Evolutionary conservation across 768 basidiomycete species (phyloP).

Genomic region (Rhizopogon salebrosus): DNA sequence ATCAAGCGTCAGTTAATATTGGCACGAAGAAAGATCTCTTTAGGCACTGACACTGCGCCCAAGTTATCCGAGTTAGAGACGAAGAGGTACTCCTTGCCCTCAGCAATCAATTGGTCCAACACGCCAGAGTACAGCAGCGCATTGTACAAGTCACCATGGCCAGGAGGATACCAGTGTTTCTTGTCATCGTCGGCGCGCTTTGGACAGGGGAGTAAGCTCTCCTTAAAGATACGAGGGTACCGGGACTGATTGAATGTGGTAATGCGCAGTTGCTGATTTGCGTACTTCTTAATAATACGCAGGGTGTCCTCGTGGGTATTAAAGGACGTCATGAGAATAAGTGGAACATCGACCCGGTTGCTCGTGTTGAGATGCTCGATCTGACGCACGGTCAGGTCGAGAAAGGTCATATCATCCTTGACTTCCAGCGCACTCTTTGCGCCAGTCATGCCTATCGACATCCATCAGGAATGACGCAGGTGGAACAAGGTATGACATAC

Average conservation of each 20-base stretch:
- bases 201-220: slow-evolving; percentile 60
- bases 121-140: slow-evolving; percentile 67
- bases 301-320: slow-evolving; percentile 77
- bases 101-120: slow-evolving; percentile 63
- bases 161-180: slow-evolving; percentile 72
- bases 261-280: slow-evolving; percentile 73
- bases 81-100: slow-evolving; percentile 76
- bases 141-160: slow-evolving; percentile 74
- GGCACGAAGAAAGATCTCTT: background rate
- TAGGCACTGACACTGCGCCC: slow-evolving; percentile 49
- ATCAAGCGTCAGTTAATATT: slow-evolving; percentile 1
- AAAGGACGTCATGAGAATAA: slow-evolving; percentile 81
- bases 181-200: slow-evolving; percentile 55
- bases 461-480: slow-evolving; percentile 2
- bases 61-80: slow-evolving; percentile 77
- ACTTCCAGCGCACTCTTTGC: slow-evolving; percentile 75
- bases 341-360: slow-evolving; percentile 62
- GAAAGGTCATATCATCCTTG: slow-evolving; percentile 66
- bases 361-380: slow-evolving; percentile 67
- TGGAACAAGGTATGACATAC: slow-evolving; percentile 17
- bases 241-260: slow-evolving; percentile 70
- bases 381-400: slow-evolving; percentile 60
- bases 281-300: slow-evolving; percentile 76
- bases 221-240: slow-evolving; percentile 70
- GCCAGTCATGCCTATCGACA: slow-evolving; percentile 41